phyloP scores from a whole-genome alignment of 805 yeast genomes.

The Saturnispora galanensis region DNA sequence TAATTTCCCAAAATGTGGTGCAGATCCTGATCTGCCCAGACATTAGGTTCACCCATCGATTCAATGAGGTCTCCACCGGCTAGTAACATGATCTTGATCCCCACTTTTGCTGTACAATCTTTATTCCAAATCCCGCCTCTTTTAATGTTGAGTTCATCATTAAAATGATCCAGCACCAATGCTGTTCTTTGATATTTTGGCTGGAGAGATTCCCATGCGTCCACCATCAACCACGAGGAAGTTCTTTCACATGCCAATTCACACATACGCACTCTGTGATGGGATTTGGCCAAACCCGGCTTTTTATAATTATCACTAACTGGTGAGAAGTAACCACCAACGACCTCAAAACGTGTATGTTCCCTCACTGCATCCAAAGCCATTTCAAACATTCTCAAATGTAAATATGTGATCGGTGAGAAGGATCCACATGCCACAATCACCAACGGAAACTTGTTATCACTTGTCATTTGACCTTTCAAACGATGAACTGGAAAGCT shows the following conservation, averaged over 20 bases:
- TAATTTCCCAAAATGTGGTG: constrained; percentile 93
- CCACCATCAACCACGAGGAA: constrained; percentile 96
- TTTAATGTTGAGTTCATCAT: constrained; percentile 85
- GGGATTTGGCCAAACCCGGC: constrained; percentile 82
- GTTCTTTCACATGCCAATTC: constrained; percentile 97
- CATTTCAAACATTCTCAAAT: constrained; percentile 97
- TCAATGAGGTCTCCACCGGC: constrained; percentile 98
- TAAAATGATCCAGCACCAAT: constrained; percentile 89
- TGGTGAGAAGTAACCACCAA: constrained; percentile 95
- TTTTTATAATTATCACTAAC: constrained; percentile 88
- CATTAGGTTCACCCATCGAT: constrained; percentile 99
- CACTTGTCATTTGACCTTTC: constrained; percentile 57
- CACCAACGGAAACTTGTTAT: constrained; percentile 78
- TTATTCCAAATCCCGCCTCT: constrained; percentile 67
- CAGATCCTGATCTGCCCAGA: constrained; percentile 94
- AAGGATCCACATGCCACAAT: constrained; percentile 97
- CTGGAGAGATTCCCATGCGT: constrained; percentile 97
- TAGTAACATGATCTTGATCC: constrained; percentile 87
- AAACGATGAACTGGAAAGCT: constrained; percentile 82
- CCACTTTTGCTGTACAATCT: constrained; percentile 44
- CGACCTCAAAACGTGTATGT: constrained; percentile 86
- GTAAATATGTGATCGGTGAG: constrained; percentile 90
- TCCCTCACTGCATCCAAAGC: constrained; percentile 89
- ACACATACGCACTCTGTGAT: constrained; percentile 94
- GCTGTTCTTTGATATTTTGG: constrained; percentile 90